Conservation (phyloP, 371 early-diverging fungal species). For the Mucor piriformis region DNA sequence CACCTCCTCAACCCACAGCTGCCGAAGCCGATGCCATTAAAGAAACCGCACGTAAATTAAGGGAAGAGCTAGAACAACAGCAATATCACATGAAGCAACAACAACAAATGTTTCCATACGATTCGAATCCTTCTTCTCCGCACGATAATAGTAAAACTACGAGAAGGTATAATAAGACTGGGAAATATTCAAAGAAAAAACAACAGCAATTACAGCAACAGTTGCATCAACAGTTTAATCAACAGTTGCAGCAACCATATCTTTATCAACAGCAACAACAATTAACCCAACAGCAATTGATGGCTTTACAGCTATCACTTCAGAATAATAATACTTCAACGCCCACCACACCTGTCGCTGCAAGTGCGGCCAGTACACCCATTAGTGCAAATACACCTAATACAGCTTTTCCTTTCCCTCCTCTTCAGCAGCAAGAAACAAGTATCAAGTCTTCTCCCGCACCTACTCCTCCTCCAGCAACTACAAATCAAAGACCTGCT, state of each 20-base stretch:
- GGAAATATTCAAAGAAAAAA: slow-evolving; percentile 68
- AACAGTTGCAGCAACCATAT: slow-evolving; percentile 30
- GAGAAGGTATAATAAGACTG: slow-evolving; percentile 65
- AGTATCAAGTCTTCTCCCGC: slow-evolving; percentile 8
- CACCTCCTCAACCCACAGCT: slow-evolving; percentile 30
- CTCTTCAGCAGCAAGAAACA: neutral
- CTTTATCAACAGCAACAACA: slow-evolving; percentile 32
- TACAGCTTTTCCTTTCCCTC: slow-evolving; percentile 7
- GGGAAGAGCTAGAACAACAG: slow-evolving; percentile 43
- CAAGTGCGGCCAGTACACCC: slow-evolving; percentile 7
- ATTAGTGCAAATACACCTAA: neutral
- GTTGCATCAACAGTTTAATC: slow-evolving; percentile 22
- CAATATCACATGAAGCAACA: slow-evolving; percentile 24
- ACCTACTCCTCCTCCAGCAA: slow-evolving; percentile 5
- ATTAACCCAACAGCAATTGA: slow-evolving; percentile 34
- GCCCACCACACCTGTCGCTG: slow-evolving; percentile 2
- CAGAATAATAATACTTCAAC: slow-evolving; percentile 19
- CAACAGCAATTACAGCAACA: slow-evolving; percentile 30
- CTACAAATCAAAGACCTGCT: neutral
- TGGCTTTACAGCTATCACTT: slow-evolving; percentile 35
- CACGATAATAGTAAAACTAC: slow-evolving; percentile 49
- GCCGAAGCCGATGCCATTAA: slow-evolving; percentile 45
- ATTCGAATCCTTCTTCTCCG: slow-evolving; percentile 8
- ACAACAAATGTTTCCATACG: slow-evolving; percentile 9
- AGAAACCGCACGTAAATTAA: slow-evolving; percentile 40